phyloP scores from a whole-genome alignment of 2,329 filamentous ascomycete species.

The Sporothrix pallida region DNA sequence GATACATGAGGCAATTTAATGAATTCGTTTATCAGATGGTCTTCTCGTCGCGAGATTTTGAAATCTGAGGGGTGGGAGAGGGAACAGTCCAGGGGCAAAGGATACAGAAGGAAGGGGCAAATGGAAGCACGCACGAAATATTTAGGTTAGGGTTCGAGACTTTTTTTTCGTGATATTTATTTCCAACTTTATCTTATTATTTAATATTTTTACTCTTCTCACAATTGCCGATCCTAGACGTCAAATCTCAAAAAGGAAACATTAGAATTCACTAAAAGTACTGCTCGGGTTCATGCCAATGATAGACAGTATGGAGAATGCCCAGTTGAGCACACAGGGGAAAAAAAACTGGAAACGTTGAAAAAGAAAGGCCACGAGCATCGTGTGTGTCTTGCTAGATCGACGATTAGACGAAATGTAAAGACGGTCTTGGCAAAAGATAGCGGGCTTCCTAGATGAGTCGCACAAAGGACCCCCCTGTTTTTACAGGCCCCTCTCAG shows the following conservation, averaged over 20 bases:
- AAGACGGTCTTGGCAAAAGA: constrained; percentile 21
- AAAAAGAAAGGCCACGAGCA: background rate
- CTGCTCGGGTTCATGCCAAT: background rate
- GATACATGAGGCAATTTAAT: background rate
- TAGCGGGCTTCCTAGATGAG: constrained; percentile 9
- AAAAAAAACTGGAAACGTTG: background rate
- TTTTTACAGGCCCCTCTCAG: constrained; percentile 1
- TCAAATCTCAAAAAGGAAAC: background rate
- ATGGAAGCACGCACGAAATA: background rate
- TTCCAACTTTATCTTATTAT: background rate
- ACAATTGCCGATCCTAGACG: background rate
- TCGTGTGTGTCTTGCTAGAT: constrained; percentile 19
- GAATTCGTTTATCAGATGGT: constrained; percentile 15
- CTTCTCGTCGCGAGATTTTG: background rate
- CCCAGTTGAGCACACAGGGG: background rate
- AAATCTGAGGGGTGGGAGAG: background rate
- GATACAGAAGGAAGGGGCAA: background rate
- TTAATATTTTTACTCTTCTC: background rate
- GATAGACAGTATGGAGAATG: background rate
- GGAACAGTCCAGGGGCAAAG: background rate
- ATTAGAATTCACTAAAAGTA: background rate
- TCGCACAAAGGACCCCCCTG: background rate
- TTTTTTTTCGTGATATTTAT: background rate
- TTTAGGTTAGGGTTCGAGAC: constrained; percentile 10
- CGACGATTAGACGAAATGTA: constrained; percentile 13